Conservation (phyloP, 208 protist species). For the Wallacemonas rigidus region DNA sequence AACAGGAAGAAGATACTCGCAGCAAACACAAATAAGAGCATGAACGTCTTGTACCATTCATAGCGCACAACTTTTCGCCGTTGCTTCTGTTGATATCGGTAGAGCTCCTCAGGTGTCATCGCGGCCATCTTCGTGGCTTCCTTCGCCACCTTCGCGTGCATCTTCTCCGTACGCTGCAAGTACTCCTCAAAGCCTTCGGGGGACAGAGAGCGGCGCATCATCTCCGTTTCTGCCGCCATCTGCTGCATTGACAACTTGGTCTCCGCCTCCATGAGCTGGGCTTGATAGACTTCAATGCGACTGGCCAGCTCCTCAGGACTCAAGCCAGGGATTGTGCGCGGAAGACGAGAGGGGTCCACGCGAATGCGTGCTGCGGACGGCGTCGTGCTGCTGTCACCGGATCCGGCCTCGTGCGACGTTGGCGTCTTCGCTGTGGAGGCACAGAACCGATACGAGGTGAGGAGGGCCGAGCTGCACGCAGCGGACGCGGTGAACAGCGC, state of each 20-base stretch:
- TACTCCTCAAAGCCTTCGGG: constrained; percentile 52
- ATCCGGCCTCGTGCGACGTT: not conserved
- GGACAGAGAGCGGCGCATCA: constrained; percentile 64
- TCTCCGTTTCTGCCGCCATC: constrained; percentile 48
- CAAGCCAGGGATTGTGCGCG: constrained; percentile 73
- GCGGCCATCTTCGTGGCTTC: constrained; percentile 51
- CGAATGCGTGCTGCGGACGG: constrained; percentile 1
- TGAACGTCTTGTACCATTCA: constrained; percentile 48
- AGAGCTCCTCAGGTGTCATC: constrained; percentile 63
- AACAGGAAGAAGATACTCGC: constrained; percentile 68
- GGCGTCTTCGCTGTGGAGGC: not conserved
- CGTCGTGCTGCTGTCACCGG: not conserved
- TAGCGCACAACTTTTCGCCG: constrained; percentile 36
- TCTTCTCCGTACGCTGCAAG: constrained; percentile 36
- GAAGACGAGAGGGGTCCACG: constrained; percentile 58
- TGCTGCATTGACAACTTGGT: constrained; percentile 28
- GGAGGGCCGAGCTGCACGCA: not conserved
- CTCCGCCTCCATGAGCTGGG: constrained; percentile 24
- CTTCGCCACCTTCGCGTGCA: constrained; percentile 31
- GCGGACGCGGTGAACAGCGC: not conserved
- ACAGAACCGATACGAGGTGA: not conserved
- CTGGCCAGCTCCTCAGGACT: constrained; percentile 71
- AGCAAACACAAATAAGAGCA: constrained; percentile 46
- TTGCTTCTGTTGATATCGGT: constrained; percentile 62
- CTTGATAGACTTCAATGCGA: constrained; percentile 23